Conservation (phyloP, 2,329 filamentous ascomycete genomes). For the Pseudophaeomoniella oleicola region DNA sequence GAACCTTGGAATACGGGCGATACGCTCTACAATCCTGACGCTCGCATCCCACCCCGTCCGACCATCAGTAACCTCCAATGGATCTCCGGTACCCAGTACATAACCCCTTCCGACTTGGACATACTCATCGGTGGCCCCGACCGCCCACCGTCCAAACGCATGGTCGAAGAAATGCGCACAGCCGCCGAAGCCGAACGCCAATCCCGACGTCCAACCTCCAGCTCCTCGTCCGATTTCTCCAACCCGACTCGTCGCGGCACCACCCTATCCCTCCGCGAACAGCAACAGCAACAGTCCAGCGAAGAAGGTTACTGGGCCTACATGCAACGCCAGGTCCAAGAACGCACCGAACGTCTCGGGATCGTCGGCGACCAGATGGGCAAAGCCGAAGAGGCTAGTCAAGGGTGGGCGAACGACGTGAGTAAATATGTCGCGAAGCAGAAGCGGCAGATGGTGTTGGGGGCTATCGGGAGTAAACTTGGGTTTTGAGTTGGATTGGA, state of each 20-base stretch:
- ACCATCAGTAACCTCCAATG: constrained; percentile 94
- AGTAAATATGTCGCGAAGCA: constrained; percentile 75
- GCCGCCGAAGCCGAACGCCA: constrained; percentile 37
- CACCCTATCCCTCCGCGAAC: constrained; percentile 4
- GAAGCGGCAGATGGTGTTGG: constrained; percentile 71
- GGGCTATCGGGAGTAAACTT: constrained; percentile 32
- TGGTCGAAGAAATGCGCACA: constrained; percentile 63
- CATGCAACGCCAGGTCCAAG: constrained; percentile 72
- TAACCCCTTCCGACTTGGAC: constrained; percentile 78
- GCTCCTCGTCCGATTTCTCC: constrained; percentile 3
- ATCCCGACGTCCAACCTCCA: constrained; percentile 13
- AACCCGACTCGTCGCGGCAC: constrained; percentile 2
- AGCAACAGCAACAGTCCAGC: constrained; percentile 18
- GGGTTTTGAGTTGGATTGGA: constrained; percentile 15
- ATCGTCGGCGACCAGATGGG: constrained; percentile 78
- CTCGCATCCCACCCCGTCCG: constrained; percentile 61
- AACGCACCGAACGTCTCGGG: constrained; percentile 75
- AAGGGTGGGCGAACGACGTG: constrained; percentile 75
- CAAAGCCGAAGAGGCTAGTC: constrained; percentile 62
- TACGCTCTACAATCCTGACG: constrained; percentile 62
- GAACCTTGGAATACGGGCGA: constrained; percentile 51
- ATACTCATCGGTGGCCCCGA: constrained; percentile 79
- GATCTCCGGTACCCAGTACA: constrained; percentile 87
- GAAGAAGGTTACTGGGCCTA: constrained; percentile 63
- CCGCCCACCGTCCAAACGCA: constrained; percentile 74